A percentile compares a stretch with the other conserved stretches of the same genome.
Evolutionary conservation across 208 protist genomes (phyloP).

Genomic region (Naegleria lovaniensis): DNA sequence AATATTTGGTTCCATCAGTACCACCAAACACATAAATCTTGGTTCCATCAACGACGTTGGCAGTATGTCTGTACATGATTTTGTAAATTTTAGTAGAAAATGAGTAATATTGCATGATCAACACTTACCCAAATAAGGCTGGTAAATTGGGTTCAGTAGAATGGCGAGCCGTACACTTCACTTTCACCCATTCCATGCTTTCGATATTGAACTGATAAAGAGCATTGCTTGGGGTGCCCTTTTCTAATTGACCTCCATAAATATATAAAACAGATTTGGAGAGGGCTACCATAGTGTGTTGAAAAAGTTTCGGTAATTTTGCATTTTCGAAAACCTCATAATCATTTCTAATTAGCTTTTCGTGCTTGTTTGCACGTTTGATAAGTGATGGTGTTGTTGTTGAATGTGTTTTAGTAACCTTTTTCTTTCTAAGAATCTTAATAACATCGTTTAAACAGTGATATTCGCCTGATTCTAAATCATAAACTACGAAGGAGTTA

Average conservation of each 20-base stretch:
- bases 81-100: neutral
- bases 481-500: conserved; percentile 4
- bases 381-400: neutral
- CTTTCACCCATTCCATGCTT: neutral
- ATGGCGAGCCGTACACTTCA: neutral
- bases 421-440: neutral
- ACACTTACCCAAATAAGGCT: neutral
- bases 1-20: neutral
- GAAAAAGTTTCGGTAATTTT: neutral
- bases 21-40: conserved; percentile 21
- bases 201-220: neutral
- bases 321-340: neutral
- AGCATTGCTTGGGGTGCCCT: neutral
- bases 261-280: neutral
- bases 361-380: neutral
- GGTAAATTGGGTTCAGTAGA: neutral
- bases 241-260: neutral
- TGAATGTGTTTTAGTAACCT: neutral
- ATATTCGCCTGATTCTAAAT: conserved; percentile 17
- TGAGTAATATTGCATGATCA: neutral
- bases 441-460: neutral
- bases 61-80: neutral
- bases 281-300: neutral
- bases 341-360: neutral
- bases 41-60: neutral